Evolutionary conservation across 2,329 filamentous ascomycete genomes (phyloP).

Genomic region (Aspergillus floridensis): DNA sequence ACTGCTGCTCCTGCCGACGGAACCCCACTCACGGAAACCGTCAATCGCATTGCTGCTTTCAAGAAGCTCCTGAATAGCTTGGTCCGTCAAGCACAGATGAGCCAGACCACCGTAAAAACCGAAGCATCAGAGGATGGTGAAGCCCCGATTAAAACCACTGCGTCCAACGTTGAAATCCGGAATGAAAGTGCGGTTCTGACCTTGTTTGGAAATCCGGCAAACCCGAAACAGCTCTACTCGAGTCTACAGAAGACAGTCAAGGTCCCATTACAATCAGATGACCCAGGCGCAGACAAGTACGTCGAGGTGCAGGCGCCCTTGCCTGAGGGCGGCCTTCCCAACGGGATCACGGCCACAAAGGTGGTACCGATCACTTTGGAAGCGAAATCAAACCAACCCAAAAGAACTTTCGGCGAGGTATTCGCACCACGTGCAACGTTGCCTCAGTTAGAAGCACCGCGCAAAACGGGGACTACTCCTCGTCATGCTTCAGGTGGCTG

Average conservation of each 20-base stretch:
- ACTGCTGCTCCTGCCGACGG: constrained; percentile 27
- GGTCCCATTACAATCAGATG: constrained; percentile 35
- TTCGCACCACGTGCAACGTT: constrained; percentile 42
- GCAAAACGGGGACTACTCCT: constrained; percentile 32
- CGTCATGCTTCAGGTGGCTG: constrained; percentile 35
- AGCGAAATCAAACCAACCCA: constrained; percentile 27
- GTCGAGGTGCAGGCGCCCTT: constrained; percentile 51
- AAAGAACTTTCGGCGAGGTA: constrained; percentile 45
- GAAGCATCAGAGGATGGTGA: constrained; percentile 36
- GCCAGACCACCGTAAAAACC: constrained; percentile 33
- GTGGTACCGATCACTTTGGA: constrained; percentile 54
- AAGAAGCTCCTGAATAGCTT: constrained; percentile 62
- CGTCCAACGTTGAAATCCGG: constrained; percentile 41
- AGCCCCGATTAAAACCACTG: constrained; percentile 36
- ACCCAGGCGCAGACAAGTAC: constrained; percentile 33
- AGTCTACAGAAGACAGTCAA: constrained; percentile 63
- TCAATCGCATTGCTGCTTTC: constrained; percentile 54
- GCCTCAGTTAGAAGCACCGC: constrained; percentile 42
- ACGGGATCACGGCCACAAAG: constrained; percentile 68
- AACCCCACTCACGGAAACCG: constrained; percentile 34
- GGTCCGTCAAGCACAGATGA: constrained; percentile 60
- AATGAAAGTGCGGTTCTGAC: constrained; percentile 66
- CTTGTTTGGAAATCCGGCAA: constrained; percentile 70
- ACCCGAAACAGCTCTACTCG: constrained; percentile 78
- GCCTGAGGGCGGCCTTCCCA: constrained; percentile 66